Evolutionary conservation across 2,329 filamentous ascomycete species (phyloP), one percentile per base, ranked within the genome.

Genomic region (Taxawa tesnikishii): DNA sequence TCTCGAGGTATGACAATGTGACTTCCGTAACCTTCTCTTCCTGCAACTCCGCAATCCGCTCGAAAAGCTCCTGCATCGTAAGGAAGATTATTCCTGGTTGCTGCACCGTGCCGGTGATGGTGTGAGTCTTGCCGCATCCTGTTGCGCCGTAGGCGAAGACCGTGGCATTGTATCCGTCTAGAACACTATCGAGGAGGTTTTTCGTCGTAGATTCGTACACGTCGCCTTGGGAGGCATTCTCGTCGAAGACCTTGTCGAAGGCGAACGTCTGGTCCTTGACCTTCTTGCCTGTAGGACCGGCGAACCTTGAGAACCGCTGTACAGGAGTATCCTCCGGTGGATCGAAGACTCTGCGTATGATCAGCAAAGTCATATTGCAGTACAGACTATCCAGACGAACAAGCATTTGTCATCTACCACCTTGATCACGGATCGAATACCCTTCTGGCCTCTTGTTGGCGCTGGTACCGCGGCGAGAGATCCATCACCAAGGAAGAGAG

Each of bases 141-240:
- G 90, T 98, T 24, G 90, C 90, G 45, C 90, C 90, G 56, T 98
- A 98, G 30, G 90, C 90, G 54, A 98, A 98, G 4, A 98, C 90
- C 0, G 90, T 98, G 29, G 90, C 90, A 65, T 98, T 98, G 67
- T 94, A 98, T 43, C 90, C 90, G 45, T 98, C 87, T 37, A 98
- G 68, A 11, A 98, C 87, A 52, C 80, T 94, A 54, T 96, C 88
- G 39, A 98, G 72, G n/a, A 98, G 71, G 34, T 65, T 74, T 55
- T 79, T 82, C 2, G 88, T 94, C 1, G 90, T 96, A 10, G 83
- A 72, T 56, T 96, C 90, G 65, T 96, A 98, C 1, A 98, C 83
- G 50, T 98, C 90, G 37, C 73, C 79, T 50, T 98, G 90, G 5
- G 79, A 78, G 12, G 83, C 83, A 53, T 88, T 94, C 38, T 96